Evolutionary conservation across 768 basidiomycete genomes (phyloP), one percentile per base, ranked within the genome.

Genomic region (Pilatotrama ljubarskyi): DNA sequence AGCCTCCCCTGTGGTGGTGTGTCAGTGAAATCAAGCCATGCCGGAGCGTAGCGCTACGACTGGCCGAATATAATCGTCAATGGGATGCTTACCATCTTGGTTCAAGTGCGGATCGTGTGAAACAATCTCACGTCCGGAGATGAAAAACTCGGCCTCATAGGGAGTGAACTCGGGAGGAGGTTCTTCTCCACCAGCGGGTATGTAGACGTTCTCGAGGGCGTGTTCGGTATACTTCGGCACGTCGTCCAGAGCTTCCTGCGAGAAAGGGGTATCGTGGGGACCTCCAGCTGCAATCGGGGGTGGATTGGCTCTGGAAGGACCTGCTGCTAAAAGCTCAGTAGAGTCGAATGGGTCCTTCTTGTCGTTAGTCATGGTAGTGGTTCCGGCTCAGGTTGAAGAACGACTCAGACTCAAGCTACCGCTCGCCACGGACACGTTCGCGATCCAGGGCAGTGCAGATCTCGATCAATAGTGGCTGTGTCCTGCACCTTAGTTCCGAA

Each of bases 91-190:
- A 77, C 87, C 87, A 64, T 90, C 87, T 49, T 80, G 72, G 58
- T 90, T 90, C 46, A 90, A 70, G 67, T 88, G 87, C 5, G 70
- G 74, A 64, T 91, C 90, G 69, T 91, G 89, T 14, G 88, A 88
- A 53, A 91, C 73, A 59, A 88, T 75, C 46, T 84, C 71, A 35
- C 70, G 70, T 0, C 75, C 75, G 22, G 66, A 58, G 32, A 79
- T 72, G 62, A 83, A 85, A 72, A 76, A 84, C 59, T 87, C 80
- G 18, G 89, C 87, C 14, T 83, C 73, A 67, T 90, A 90, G 0
- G 79, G 81, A 1, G 84, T 69, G 63, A 90, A 91, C 2, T 72
- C 72, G 3, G 88, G 88, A 0, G 88, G 89, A 17, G 80, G 76
- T n/a, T 77, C 79, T 52, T 76, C 70, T 17, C 70, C 70, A 3